A percentile compares a stretch with the other conserved stretches of the same genome.
These are phyloP conservation scores for Vitis hybrid DNA, from an alignment of 177 flowering plant species.

Conservation along the genomic window DNA sequence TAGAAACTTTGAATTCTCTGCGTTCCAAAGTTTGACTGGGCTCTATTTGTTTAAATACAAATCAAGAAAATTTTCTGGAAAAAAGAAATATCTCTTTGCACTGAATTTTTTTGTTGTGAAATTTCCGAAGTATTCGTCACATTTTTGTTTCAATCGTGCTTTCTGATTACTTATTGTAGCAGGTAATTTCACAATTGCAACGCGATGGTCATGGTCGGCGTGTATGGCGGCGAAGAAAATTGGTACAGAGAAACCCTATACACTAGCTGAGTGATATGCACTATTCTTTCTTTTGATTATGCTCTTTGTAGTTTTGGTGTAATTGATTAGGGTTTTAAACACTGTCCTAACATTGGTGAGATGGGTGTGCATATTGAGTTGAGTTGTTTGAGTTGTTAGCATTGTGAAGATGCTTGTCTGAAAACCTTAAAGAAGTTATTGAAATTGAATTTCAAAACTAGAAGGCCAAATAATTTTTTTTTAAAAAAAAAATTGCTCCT, in stretches of 20 bases:
- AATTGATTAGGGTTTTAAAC: not conserved
- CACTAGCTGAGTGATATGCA: not conserved
- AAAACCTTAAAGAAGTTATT: too few species aligned
- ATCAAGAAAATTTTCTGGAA: too few species aligned
- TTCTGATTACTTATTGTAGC: conserved; percentile 2
- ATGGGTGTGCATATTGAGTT: too few species aligned
- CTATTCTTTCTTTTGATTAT: not conserved
- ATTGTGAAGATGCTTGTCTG: too few species aligned
- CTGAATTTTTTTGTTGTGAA: not conserved
- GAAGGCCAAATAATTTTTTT: too few species aligned
- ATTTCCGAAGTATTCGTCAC: not conserved
- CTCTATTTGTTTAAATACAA: too few species aligned
- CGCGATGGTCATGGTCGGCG: conserved; percentile 34
- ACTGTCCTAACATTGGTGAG: too few species aligned
- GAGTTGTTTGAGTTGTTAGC: too few species aligned
- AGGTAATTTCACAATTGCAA: conserved; percentile 24
- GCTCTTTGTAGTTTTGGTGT: not conserved
- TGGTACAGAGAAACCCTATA: conserved; percentile 30
- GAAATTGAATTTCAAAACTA: too few species aligned
- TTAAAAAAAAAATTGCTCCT: too few species aligned
- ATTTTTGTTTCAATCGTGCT: not conserved
- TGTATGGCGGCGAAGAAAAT: conserved; percentile 66
- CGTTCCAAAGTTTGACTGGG: not conserved
- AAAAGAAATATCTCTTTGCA: not conserved
- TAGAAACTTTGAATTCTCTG: not conserved